These are phyloP conservation scores for Aspergillus incahuasiensis DNA, from an alignment of 495 filamentous ascomycete genomes.

Conservation along the genomic window DNA sequence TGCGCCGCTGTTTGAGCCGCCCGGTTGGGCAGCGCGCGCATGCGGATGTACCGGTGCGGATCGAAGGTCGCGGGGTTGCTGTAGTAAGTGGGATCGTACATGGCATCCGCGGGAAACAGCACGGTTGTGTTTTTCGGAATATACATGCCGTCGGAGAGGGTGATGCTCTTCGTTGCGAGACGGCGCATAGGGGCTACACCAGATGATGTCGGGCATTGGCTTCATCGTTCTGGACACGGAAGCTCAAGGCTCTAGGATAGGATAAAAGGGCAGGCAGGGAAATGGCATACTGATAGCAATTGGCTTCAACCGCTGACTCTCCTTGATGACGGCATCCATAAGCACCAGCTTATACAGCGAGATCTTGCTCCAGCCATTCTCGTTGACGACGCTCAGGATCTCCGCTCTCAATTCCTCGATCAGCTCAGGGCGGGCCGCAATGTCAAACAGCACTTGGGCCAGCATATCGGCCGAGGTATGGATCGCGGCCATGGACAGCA, in stretches of 20 bases:
- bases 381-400: background rate
- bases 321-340: slow-evolving; percentile 17
- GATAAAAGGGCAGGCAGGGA: background rate
- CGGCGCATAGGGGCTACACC: background rate
- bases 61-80: slow-evolving; percentile 7
- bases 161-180: background rate
- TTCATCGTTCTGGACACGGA: too few relatives aligned
- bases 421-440: slow-evolving; percentile 2
- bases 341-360: slow-evolving; percentile 9
- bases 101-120: background rate
- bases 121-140: slow-evolving; percentile 2
- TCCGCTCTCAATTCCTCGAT: slow-evolving; percentile 8
- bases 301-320: slow-evolving; percentile 14
- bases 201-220: too few relatives aligned
- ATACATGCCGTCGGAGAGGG: background rate
- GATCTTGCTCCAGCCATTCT: background rate
- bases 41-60: slow-evolving; percentile 1
- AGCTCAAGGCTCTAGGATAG: too few relatives aligned
- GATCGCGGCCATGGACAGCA: background rate
- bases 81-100: slow-evolving; percentile 1
- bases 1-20: background rate
- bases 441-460: background rate
- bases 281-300: slow-evolving; percentile 1
- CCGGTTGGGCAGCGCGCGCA: background rate
- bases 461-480: slow-evolving; percentile 13